Evolutionary conservation across 2,329 filamentous ascomycete species (phyloP), one percentile per base, ranked within the genome.

Genomic region (Aspergillus ochraceus): DNA sequence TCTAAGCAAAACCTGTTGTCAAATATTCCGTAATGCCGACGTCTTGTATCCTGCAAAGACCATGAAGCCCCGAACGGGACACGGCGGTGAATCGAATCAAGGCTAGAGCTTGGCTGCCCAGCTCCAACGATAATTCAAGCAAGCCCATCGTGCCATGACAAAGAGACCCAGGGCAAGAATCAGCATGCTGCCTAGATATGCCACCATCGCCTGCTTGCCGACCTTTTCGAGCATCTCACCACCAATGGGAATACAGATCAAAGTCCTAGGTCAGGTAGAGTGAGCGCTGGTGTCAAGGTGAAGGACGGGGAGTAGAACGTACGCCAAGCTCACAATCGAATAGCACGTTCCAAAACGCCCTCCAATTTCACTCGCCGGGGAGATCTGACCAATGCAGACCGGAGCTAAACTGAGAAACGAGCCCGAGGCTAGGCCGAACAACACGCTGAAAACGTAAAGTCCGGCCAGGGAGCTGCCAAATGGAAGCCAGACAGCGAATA

Each of bases 281-380:
- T 47, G 2, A 12, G 12, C 29, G 8, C 20, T 24, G 17, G 8
- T 17, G 42, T 24, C 32, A 52, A 14, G n/a, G 22, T 24, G n/a
- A 1, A 26, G 19, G 12, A 6, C 32, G 32, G 36, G 17, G 36
- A 6, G 3, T 8, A n/a, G 14, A 4, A 70, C 72, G 56, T 60
- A 75, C 72, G 80, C 76, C 57, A 83, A 77, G 45, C 77, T 79
- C 12, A 79, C 78, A 24, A 82, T 66, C 14, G 80, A 81, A 63
- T 82, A 83, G 68, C 78, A 79, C 2, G 81, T 81, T 0, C 81
- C 81, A 70, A 74, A 80, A 22, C 78, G 77, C 59, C 78, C 69
- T 8, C 80, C 80, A 47, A 81, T 81, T 51, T 82, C 77, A 52
- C 80, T 80, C 0, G 78, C 73, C 22, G 78, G 74, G 19, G 80